phyloP scores from a whole-genome alignment of 192 early-diverging fungal species.

The Coemansia pectinata region DNA sequence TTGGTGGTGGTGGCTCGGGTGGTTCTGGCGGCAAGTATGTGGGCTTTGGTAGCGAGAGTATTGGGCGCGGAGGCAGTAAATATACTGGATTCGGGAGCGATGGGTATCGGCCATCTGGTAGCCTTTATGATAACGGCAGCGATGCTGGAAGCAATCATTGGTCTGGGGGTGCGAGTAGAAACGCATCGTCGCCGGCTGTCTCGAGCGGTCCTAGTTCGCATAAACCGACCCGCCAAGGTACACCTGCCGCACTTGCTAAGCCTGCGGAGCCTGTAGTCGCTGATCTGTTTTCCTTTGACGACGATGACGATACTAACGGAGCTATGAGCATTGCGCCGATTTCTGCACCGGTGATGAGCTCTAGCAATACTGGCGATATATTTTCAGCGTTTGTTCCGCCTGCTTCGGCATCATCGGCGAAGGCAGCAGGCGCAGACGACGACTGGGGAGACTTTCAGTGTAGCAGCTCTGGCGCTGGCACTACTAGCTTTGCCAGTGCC shows the following conservation, averaged over 20 bases:
- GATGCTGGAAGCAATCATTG: conserved; percentile 40
- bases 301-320: conserved; percentile 21
- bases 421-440: conserved; percentile 52
- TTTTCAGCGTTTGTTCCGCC: conserved; percentile 14
- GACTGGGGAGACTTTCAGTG: conserved; percentile 81
- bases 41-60: conserved; percentile 64
- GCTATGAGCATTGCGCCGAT: conserved; percentile 22
- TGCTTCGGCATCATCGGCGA: conserved; percentile 10
- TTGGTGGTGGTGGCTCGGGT: conserved; percentile 9
- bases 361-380: background rate
- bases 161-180: conserved; percentile 23
- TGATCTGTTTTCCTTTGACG: conserved; percentile 52
- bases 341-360: conserved; percentile 37
- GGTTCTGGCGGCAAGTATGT: conserved; percentile 49
- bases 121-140: conserved; percentile 28
- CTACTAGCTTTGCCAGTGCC: background rate
- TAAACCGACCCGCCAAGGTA: conserved; percentile 29
- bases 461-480: background rate
- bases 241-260: conserved; percentile 16
- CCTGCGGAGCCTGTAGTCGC: conserved; percentile 40
- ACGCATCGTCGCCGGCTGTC: conserved; percentile 20
- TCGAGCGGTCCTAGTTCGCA: conserved; percentile 22
- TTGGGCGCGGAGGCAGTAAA: conserved; percentile 26
- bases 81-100: conserved; percentile 45
- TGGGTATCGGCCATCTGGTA: conserved; percentile 20